A percentile compares a stretch with the other conserved stretches of the same genome.
Conservation (phyloP, 2,329 filamentous ascomycete genomes). For the Fusarium buxicola region DNA sequence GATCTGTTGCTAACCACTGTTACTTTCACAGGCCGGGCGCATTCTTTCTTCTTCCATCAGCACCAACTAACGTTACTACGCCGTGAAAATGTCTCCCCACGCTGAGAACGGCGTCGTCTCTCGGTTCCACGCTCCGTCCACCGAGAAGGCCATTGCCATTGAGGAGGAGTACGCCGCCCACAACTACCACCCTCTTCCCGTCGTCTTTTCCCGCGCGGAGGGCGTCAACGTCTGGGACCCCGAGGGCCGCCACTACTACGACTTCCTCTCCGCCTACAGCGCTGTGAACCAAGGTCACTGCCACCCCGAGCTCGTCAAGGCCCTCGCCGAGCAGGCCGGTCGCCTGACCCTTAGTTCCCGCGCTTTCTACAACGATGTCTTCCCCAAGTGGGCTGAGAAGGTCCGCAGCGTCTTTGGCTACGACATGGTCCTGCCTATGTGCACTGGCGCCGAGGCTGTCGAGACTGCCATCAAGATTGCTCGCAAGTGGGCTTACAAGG, state of each 20-base stretch:
- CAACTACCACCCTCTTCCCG: conserved; percentile 97
- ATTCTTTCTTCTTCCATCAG: too few species aligned
- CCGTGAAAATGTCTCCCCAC: conserved; percentile 68
- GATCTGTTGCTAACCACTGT: too few species aligned
- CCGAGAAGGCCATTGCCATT: conserved; percentile 79
- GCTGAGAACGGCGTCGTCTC: conserved; percentile 56
- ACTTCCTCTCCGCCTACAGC: conserved; percentile 93
- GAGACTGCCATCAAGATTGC: conserved; percentile 40
- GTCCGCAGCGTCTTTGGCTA: conserved; percentile 37
- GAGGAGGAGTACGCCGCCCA: conserved; percentile 92
- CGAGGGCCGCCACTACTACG: conserved; percentile 93
- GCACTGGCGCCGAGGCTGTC: conserved; percentile 38
- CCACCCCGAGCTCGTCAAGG: conserved; percentile 92
- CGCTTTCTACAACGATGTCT: conserved; percentile 40
- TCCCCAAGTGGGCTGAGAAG: conserved; percentile 41
- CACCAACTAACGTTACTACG: neutral
- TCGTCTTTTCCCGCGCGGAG: conserved; percentile 88
- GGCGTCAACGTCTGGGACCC: conserved; percentile 97
- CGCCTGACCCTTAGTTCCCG: conserved; percentile 63
- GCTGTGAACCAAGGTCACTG: conserved; percentile 40
- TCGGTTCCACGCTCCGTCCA: conserved; percentile 80
- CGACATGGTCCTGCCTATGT: conserved; percentile 38
- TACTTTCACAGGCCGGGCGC: too few species aligned
- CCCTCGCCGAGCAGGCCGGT: conserved; percentile 87
- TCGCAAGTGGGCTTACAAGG: conserved; percentile 39